These are phyloP conservation scores for Phaseolus coccineus DNA, from an alignment of 331 rosid genomes.

Conservation along the genomic window DNA sequence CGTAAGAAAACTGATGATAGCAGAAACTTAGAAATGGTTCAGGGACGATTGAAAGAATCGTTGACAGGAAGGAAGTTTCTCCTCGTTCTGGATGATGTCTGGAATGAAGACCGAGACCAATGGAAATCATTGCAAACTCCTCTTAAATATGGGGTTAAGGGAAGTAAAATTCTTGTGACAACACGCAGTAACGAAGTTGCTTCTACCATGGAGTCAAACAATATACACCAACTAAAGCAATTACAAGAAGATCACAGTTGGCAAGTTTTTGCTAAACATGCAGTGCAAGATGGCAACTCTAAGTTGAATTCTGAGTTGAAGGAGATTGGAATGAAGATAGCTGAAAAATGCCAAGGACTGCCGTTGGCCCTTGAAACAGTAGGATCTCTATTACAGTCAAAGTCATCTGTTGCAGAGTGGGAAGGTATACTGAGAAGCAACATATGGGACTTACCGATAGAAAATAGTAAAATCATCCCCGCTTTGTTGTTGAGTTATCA, in stretches of 20 bases:
- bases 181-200: slow-evolving; percentile 13
- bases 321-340: neutral
- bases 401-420: too few relatives aligned
- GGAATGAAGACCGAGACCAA: too few relatives aligned
- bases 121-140: too few relatives aligned
- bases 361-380: too few relatives aligned
- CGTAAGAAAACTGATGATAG: neutral
- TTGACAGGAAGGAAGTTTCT: neutral
- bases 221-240: neutral
- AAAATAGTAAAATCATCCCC: too few relatives aligned
- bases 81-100: neutral
- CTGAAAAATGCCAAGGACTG: too few relatives aligned
- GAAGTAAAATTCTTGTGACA: slow-evolving; percentile 29
- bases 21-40: neutral
- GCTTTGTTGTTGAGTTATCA: too few relatives aligned
- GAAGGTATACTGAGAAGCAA: too few relatives aligned
- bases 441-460: too few relatives aligned
- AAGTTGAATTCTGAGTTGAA: neutral
- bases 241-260: neutral
- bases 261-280: too few relatives aligned
- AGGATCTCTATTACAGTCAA: neutral
- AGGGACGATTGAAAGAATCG: neutral
- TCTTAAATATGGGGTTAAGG: neutral
- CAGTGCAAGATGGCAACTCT: neutral
- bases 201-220: neutral